Evolutionary conservation across 805 yeast species (phyloP).

Genomic region (Nakazawaea populi): DNA sequence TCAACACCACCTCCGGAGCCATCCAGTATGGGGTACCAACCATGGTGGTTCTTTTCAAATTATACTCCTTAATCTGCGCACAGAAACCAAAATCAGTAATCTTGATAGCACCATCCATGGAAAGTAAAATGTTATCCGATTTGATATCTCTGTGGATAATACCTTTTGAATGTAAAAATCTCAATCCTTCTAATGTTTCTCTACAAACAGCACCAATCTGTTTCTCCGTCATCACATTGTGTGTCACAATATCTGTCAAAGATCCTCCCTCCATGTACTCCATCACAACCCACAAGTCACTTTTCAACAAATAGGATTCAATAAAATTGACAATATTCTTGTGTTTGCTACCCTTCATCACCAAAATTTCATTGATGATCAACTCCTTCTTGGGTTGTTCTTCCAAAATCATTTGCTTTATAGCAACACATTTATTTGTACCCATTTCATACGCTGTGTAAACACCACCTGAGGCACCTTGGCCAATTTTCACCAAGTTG

Average conservation of each 20-base stretch:
- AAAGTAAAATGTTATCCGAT: constrained; percentile 84
- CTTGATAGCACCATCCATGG: constrained; percentile 83
- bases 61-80: constrained; percentile 71
- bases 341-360: constrained; percentile 90
- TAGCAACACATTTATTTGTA: constrained; percentile 67
- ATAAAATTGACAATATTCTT: constrained; percentile 91
- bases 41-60: constrained; percentile 76
- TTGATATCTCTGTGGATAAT: constrained; percentile 95
- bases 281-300: constrained; percentile 95
- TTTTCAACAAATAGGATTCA: constrained; percentile 72
- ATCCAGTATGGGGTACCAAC: constrained; percentile 89
- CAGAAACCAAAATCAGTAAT: constrained; percentile 80
- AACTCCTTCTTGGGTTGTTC: constrained; percentile 94
- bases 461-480: constrained; percentile 98
- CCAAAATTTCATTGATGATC: constrained; percentile 90
- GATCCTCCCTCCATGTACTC: constrained; percentile 99
- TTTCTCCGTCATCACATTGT: constrained; percentile 80
- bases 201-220: constrained; percentile 94
- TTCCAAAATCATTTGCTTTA: constrained; percentile 92
- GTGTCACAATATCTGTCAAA: constrained; percentile 90
- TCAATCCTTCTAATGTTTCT: constrained; percentile 82
- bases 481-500: constrained; percentile 82
- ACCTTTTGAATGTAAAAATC: constrained; percentile 84
- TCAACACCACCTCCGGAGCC: constrained; percentile 84
- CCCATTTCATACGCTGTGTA: constrained; percentile 73